phyloP scores from a whole-genome alignment of 1,284 basidiomycete genomes.

The Cryptococcus jaspeensis region DNA sequence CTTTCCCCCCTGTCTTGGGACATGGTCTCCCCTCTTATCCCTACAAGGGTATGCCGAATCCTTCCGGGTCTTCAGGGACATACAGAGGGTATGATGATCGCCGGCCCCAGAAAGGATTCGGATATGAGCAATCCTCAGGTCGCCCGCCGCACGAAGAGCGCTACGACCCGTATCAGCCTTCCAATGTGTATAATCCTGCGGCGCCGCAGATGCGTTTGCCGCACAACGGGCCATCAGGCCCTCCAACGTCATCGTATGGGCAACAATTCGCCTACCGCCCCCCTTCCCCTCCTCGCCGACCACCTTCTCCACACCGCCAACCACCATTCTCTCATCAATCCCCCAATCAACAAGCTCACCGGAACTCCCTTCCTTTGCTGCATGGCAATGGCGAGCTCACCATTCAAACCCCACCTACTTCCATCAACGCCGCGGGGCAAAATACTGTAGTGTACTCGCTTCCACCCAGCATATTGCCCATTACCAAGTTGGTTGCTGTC shows the following conservation, averaged over 20 bases:
- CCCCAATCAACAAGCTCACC: neutral
- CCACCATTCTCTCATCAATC: no score
- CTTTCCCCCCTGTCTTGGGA: no score
- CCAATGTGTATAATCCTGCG: constrained; percentile 28
- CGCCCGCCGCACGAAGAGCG: constrained; percentile 26
- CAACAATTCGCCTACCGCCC: constrained; percentile 4
- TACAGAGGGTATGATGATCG: no score
- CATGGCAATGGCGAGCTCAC: constrained; percentile 20
- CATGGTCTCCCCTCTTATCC: no score
- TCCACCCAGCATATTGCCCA: constrained; percentile 42
- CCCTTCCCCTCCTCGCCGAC: constrained; percentile 10
- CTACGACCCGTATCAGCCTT: constrained; percentile 44
- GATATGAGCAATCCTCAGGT: no score
- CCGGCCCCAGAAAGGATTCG: no score
- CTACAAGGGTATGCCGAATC: no score
- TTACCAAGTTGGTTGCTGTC: constrained; percentile 45
- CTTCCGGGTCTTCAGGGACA: no score
- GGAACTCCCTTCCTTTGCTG: neutral
- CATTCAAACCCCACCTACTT: constrained; percentile 33
- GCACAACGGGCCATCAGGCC: constrained; percentile 5
- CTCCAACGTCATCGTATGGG: neutral
- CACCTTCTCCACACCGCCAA: neutral
- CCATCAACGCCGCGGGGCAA: constrained; percentile 26
- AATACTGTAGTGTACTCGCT: constrained; percentile 35
- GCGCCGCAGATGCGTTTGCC: constrained; percentile 19